Percentiles rank a stretch among this genome's conserved stretches.
Conservation (phyloP, 768 basidiomycete genomes). For the Rhizopogon roseolus region DNA sequence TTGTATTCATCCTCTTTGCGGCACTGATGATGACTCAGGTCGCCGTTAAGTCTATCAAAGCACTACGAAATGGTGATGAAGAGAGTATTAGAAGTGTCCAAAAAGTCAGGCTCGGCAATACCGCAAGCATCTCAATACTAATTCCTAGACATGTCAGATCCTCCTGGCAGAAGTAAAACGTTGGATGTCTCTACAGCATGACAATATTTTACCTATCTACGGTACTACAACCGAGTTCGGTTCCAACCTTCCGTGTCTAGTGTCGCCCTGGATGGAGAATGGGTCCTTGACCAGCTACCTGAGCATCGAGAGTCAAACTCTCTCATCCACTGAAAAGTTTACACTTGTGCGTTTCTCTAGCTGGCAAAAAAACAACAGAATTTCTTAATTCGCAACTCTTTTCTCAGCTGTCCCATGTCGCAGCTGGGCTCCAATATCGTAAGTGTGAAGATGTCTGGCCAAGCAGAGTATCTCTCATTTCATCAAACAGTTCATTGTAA, state of each 20-base stretch:
- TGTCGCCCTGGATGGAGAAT: conserved; percentile 17
- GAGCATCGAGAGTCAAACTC: not conserved
- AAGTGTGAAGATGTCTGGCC: not conserved
- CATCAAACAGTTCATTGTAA: conserved; percentile 1
- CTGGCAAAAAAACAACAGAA: not conserved
- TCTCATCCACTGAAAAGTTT: conserved; percentile 9
- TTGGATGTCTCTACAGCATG: conserved; percentile 15
- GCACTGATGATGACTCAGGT: not conserved
- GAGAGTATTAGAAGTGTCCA: not conserved
- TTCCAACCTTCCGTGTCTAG: conserved; percentile 14
- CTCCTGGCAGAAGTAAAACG: conserved; percentile 9
- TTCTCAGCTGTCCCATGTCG: conserved; percentile 1
- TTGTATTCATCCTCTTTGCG: not conserved
- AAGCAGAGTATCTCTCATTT: no score
- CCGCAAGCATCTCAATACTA: not conserved
- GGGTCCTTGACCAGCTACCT: conserved; percentile 13
- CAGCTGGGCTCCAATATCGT: conserved; percentile 5
- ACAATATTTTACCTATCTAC: conserved; percentile 16
- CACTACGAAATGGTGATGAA: not conserved
- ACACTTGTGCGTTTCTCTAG: conserved; percentile 11
- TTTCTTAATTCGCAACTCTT: not conserved
- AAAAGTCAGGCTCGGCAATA: not conserved
- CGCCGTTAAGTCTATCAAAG: not conserved
- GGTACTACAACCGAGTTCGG: conserved; percentile 17
- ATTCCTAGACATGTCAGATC: not conserved